Base-by-base conservation (phyloP, 2,329 filamentous ascomycete species). In the Rhinocladiella similis region DNA sequence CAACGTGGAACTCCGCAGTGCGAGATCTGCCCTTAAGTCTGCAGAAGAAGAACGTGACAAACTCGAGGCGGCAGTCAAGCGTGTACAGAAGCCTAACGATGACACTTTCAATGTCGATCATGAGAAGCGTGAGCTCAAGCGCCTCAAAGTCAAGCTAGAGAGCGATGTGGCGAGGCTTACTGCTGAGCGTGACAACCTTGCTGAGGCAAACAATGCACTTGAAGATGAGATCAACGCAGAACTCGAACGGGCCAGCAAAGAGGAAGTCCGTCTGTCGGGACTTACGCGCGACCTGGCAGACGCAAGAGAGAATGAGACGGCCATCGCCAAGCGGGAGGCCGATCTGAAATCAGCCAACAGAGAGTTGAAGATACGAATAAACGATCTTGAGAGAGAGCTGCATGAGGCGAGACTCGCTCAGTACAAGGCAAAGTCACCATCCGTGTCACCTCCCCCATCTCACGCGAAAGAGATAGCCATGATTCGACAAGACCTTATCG, bases 51-150 rank as follows among this genome's bases (percentile, higher is more conserved):
- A 90, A 64, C 81, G 86, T 10, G 85, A 89, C 64, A 85, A 88
- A 66, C 72, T 89, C 18, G 81, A 86, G 54, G 80, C 73, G 29
- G 83, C 87, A 65, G 73, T 90, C 18, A 77, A 79, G 43, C 77
- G 78, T 20, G 68, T 77, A 59, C 77, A 83, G 38, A 79, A 81
- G 53, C 82, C 82, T 47, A 80, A 80, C 27, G 75, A 76, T 53
- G 82, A 86, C 56, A 83, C 80, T 1, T 80, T 83, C 63, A 81
- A 80, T 12, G 69, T 88, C 45, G 87, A 90, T 63, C 83, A 86
- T 59, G 88, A 90, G 66, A 85, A 86, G 61, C 73, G 87, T 45
- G 85, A 90, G 52, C 75, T 90, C 20, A 83, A 86, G 16, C 84
- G 85, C 25, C 74, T 82, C n/a, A 88, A 86, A 67, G 74, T 85